Evolutionary conservation across 208 protist genomes (phyloP).

Genomic region (Leishmania mexicana): DNA sequence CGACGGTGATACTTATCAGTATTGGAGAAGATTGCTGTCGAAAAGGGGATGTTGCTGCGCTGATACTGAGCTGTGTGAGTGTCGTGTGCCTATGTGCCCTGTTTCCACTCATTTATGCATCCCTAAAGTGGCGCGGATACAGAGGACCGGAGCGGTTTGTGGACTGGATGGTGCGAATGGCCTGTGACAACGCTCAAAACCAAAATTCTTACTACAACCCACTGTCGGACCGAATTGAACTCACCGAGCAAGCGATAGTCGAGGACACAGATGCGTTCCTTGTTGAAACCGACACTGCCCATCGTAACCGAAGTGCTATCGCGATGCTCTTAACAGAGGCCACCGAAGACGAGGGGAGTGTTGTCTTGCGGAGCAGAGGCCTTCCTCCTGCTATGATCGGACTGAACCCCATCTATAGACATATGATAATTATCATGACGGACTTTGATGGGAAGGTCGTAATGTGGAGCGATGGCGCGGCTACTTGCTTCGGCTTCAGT

Average conservation of each 20-base stretch:
- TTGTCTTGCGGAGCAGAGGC: slow-evolving; percentile 38
- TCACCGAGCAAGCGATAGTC: slow-evolving; percentile 3
- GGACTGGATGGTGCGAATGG: slow-evolving; percentile 13
- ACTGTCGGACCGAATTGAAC: slow-evolving; percentile 16
- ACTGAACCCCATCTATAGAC: slow-evolving; percentile 44
- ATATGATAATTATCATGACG: slow-evolving; percentile 55
- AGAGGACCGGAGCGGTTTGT: slow-evolving; percentile 4
- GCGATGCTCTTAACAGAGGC: slow-evolving; percentile 41
- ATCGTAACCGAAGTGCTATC: slow-evolving; percentile 35
- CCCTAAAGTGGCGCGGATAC: not conserved
- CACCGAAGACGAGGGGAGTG: slow-evolving; percentile 52
- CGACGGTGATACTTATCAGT: slow-evolving; percentile 22
- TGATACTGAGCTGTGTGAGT: slow-evolving; percentile 23
- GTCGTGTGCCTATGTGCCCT: slow-evolving; percentile 20
- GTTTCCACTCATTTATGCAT: slow-evolving; percentile 28
- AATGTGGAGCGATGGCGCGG: slow-evolving; percentile 62
- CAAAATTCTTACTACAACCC: slow-evolving; percentile 15
- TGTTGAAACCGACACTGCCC: slow-evolving; percentile 25
- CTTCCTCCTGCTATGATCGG: slow-evolving; percentile 35
- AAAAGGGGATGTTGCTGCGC: slow-evolving; percentile 16
- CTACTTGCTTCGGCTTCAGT: slow-evolving; percentile 46
- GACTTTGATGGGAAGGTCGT: slow-evolving; percentile 53
- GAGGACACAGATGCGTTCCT: slow-evolving; percentile 28
- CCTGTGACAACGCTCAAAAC: not conserved
- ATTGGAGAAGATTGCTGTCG: slow-evolving; percentile 11